Percentiles rank a stretch among this genome's conserved stretches.
Conservation (phyloP, 73 alveolate species). For the Paramecium bursaria region DNA sequence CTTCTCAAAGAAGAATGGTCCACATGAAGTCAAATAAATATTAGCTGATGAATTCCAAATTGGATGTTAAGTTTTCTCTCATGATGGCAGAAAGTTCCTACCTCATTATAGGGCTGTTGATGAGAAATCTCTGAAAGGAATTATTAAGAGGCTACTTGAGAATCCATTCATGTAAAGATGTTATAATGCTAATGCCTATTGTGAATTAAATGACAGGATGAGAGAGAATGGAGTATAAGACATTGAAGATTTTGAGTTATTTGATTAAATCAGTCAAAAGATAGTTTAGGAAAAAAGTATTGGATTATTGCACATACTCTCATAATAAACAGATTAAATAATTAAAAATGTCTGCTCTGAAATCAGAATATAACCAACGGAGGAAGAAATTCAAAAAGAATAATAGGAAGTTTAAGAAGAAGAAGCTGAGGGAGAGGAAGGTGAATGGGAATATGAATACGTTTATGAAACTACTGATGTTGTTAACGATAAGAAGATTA, state of each 20-base stretch:
- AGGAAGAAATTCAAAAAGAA: neutral
- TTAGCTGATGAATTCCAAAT: slow-evolving; percentile 45
- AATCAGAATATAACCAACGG: neutral
- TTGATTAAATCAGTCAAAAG: slow-evolving; percentile 32
- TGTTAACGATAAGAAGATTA: neutral
- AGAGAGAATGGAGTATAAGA: neutral
- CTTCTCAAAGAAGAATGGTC: neutral
- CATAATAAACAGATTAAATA: neutral
- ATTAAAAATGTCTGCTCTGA: slow-evolving; percentile 40
- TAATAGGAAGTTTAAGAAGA: neutral
- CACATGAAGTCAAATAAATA: neutral
- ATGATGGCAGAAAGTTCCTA: slow-evolving; percentile 37
- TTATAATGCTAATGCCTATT: slow-evolving; percentile 58
- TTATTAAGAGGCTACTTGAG: slow-evolving; percentile 2
- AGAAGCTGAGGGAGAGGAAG: neutral
- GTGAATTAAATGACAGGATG: slow-evolving; percentile 62
- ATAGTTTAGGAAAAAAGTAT: slow-evolving; percentile 50
- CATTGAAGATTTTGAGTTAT: slow-evolving; percentile 42
- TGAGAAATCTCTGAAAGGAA: slow-evolving; percentile 5
- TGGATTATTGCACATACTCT: neutral
- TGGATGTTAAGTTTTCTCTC: slow-evolving; percentile 60
- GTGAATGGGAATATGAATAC: slow-evolving; percentile 46
- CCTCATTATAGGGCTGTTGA: slow-evolving; percentile 49
- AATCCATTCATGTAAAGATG: slow-evolving; percentile 57
- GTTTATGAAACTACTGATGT: slow-evolving; percentile 29